phyloP scores from a whole-genome alignment of 129 eudicot genomes.

The Centaurea solstitialis region DNA sequence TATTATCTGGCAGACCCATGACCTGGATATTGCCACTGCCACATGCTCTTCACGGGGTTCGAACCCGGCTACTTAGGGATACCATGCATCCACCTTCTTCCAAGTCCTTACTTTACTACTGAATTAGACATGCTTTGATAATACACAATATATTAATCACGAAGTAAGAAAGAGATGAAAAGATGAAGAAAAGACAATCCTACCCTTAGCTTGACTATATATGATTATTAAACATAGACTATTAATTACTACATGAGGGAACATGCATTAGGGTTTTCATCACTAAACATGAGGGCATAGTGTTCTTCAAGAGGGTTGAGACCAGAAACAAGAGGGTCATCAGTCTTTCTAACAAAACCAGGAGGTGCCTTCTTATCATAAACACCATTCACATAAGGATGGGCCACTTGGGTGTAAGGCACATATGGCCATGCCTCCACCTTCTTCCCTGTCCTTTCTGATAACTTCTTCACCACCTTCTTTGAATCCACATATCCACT shows the following conservation, averaged over 20 bases:
- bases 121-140: too few species aligned
- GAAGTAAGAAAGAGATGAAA: too few species aligned
- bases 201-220: background rate
- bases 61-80: too few species aligned
- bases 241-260: slow-evolving; percentile 41
- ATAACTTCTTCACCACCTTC: slow-evolving; percentile 49
- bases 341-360: slow-evolving; percentile 49
- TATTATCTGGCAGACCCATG: too few species aligned
- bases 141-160: too few species aligned
- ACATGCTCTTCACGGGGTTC: too few species aligned
- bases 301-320: slow-evolving; percentile 65
- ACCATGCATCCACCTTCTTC: too few species aligned
- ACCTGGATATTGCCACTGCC: too few species aligned
- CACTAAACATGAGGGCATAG: slow-evolving; percentile 66
- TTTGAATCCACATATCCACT: slow-evolving; percentile 63
- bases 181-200: background rate
- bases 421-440: slow-evolving; percentile 73
- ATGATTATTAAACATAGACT: too few species aligned
- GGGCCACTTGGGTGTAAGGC: slow-evolving; percentile 57
- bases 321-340: slow-evolving; percentile 45
- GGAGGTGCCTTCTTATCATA: slow-evolving; percentile 80
- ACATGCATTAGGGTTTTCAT: slow-evolving; percentile 69
- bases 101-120: too few species aligned
- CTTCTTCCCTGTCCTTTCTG: slow-evolving; percentile 55
- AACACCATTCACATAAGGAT: slow-evolving; percentile 63